phyloP scores from a whole-genome alignment of 306 rosid genomes.

The Citrullus mucosospermus region DNA sequence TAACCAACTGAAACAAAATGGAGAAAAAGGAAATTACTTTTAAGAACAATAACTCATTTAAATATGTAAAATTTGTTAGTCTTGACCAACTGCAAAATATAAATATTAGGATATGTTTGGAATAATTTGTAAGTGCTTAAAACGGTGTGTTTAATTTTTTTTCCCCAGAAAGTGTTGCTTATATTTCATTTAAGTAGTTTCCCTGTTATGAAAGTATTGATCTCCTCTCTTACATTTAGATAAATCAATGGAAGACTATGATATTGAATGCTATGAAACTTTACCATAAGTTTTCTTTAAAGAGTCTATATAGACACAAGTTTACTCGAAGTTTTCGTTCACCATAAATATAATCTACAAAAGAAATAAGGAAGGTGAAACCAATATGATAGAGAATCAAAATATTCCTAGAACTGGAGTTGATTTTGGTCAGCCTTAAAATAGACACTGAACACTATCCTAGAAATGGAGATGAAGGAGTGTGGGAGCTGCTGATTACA shows the following conservation, averaged over 20 bases:
- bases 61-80: neutral
- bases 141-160: too few species aligned
- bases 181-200: neutral
- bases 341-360: neutral
- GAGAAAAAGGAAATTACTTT: neutral
- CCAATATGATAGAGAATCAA: neutral
- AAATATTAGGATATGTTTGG: too few species aligned
- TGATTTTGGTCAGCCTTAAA: neutral
- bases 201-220: neutral
- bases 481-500: neutral
- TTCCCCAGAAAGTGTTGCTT: neutral
- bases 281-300: neutral
- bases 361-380: neutral
- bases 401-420: neutral
- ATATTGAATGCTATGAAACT: neutral
- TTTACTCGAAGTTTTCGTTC: neutral
- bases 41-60: neutral
- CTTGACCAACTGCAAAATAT: too few species aligned
- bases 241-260: too few species aligned
- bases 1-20: neutral
- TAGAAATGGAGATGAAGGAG: too few species aligned
- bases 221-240: neutral
- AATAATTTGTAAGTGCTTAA: too few species aligned
- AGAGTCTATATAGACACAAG: neutral
- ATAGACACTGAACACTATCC: neutral